Evolutionary conservation across 1,284 basidiomycete species (phyloP).

Genomic region (Ganoderma sinense): DNA sequence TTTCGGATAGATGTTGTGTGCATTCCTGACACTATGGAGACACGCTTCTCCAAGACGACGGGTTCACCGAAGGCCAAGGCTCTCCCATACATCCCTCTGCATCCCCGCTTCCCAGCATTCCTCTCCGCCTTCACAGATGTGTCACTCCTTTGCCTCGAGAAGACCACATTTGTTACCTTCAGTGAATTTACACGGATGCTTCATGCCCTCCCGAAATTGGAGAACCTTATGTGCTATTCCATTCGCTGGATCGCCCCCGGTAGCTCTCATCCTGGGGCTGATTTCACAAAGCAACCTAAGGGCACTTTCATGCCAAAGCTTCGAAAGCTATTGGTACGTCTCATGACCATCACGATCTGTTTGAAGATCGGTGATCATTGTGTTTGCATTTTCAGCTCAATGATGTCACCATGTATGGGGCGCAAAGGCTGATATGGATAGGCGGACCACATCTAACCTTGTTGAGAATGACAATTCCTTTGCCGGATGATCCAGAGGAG

Average conservation of each 20-base stretch:
- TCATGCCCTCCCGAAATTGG: background rate
- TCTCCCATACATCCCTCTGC: background rate
- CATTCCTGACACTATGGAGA: background rate
- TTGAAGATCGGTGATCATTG: background rate
- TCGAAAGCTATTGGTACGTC: background rate
- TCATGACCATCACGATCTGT: background rate
- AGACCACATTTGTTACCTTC: background rate
- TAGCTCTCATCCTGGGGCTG: background rate
- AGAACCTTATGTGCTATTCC: background rate
- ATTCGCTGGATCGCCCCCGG: background rate
- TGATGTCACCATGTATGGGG: background rate
- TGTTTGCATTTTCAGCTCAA: background rate
- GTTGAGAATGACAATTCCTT: background rate
- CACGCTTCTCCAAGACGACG: background rate
- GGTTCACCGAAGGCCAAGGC: background rate
- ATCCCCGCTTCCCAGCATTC: background rate
- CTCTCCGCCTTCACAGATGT: background rate
- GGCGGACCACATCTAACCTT: background rate
- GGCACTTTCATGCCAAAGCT: background rate
- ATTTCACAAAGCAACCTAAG: background rate
- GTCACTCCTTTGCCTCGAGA: background rate
- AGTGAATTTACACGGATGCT: background rate
- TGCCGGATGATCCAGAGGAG: background rate
- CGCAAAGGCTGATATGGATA: background rate
- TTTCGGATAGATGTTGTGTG: background rate